Evolutionary conservation across 495 filamentous ascomycete genomes (phyloP).

Genomic region (Entonaema liquescens): DNA sequence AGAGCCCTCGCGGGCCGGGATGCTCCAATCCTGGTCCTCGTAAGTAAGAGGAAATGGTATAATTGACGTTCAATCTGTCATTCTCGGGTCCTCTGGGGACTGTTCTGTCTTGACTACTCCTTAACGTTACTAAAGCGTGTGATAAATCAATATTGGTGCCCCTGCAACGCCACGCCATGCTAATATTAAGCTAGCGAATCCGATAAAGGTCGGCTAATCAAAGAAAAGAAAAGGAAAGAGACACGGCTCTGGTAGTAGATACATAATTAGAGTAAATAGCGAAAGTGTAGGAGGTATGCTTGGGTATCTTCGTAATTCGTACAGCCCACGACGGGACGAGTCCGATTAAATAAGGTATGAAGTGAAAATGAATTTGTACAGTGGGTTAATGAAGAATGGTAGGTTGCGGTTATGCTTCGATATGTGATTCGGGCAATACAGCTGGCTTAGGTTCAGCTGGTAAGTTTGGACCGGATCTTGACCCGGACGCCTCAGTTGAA

Average conservation of each 20-base stretch:
- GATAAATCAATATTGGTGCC: conserved; percentile 21
- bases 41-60: conserved; percentile 16
- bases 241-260: conserved; percentile 30
- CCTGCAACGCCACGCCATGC: conserved; percentile 33
- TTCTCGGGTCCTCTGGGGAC: conserved; percentile 17
- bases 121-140: background rate
- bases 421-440: conserved; percentile 24
- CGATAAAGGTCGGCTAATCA: conserved; percentile 4
- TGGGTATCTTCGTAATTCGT: conserved; percentile 46
- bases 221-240: conserved; percentile 16
- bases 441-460: conserved; percentile 26
- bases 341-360: conserved; percentile 35
- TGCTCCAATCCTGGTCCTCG: conserved; percentile 18
- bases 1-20: conserved; percentile 30
- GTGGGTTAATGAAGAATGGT: background rate
- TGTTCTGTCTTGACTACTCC: conserved; percentile 8
- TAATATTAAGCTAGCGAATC: conserved; percentile 29
- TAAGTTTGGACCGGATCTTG: conserved; percentile 39
- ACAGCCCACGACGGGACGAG: conserved; percentile 30
- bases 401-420: background rate
- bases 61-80: conserved; percentile 22
- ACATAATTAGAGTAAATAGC: conserved; percentile 46
- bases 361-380: conserved; percentile 35
- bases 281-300: conserved; percentile 35
- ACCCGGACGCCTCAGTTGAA: conserved; percentile 39